phyloP scores from a whole-genome alignment of 768 basidiomycete species.

The Suillus ampliporus region DNA sequence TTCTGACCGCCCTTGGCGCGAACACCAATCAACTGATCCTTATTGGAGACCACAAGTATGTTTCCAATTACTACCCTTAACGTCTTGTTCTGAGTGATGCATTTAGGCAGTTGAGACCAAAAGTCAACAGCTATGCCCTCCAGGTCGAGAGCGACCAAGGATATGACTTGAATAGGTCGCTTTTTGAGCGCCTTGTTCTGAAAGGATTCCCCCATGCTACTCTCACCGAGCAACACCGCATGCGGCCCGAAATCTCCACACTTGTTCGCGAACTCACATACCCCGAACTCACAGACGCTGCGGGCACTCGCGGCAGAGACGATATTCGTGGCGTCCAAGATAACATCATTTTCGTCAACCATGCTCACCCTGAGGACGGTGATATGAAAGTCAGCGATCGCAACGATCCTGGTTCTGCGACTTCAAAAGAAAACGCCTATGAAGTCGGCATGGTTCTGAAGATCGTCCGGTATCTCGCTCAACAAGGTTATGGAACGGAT shows the following conservation, averaged over 20 bases:
- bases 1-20: conserved; percentile 55
- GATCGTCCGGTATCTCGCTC: conserved; percentile 62
- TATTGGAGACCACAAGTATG: conserved; percentile 71
- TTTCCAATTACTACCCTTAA: conserved; percentile 10
- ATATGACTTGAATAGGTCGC: conserved; percentile 61
- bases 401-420: conserved; percentile 46
- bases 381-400: conserved; percentile 42
- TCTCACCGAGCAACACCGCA: conserved; percentile 60
- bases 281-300: conserved; percentile 59
- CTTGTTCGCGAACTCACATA: conserved; percentile 64
- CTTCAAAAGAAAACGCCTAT: conserved; percentile 59
- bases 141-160: conserved; percentile 70
- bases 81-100: not conserved
- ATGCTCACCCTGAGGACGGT: conserved; percentile 57
- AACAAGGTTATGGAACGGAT: conserved; percentile 65
- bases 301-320: conserved; percentile 49
- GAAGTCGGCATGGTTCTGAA: conserved; percentile 65
- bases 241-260: conserved; percentile 68
- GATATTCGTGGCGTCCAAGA: conserved; percentile 55
- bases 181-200: conserved; percentile 67
- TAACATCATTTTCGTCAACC: conserved; percentile 63
- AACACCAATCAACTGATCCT: conserved; percentile 56
- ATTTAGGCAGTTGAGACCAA: conserved; percentile 65
- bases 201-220: conserved; percentile 61
- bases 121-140: conserved; percentile 62